Percentiles rank a stretch among this genome's conserved stretches.
These are phyloP conservation scores for Hypoxylon intermedium DNA, from an alignment of 495 filamentous ascomycete species.

Conservation along the genomic window DNA sequence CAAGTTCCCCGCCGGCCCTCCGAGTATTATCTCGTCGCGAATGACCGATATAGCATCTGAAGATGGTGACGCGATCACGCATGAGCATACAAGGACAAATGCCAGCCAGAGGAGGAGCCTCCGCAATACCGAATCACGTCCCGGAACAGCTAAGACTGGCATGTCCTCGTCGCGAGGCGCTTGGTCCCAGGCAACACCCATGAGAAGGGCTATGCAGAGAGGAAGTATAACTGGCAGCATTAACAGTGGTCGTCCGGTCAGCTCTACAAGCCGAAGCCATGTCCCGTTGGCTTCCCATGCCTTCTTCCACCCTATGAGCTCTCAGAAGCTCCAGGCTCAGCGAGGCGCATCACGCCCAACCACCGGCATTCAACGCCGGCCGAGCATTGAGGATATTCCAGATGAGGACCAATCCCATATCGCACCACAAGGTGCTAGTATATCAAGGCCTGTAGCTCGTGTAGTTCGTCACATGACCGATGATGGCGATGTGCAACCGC, in stretches of 20 bases:
- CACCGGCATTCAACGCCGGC: slow-evolving; percentile 47
- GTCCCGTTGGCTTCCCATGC: slow-evolving; percentile 88
- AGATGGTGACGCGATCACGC: slow-evolving; percentile 52
- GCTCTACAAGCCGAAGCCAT: slow-evolving; percentile 78
- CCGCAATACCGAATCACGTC: slow-evolving; percentile 57
- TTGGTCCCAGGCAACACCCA: slow-evolving; percentile 57
- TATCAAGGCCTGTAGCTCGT: slow-evolving; percentile 53
- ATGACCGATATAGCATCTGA: slow-evolving; percentile 79
- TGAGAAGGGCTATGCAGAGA: slow-evolving; percentile 54
- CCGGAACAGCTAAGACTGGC: slow-evolving; percentile 56
- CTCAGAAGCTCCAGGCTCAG: slow-evolving; percentile 91
- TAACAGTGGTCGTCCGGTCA: slow-evolving; percentile 62
- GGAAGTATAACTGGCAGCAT: slow-evolving; percentile 51
- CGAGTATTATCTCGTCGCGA: slow-evolving; percentile 80
- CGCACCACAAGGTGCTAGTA: slow-evolving; percentile 56
- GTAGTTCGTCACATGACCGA: slow-evolving; percentile 47
- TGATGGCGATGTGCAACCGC: slow-evolving; percentile 62
- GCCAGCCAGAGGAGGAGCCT: slow-evolving; percentile 47
- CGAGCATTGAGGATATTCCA: slow-evolving; percentile 48
- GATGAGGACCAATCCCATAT: slow-evolving; percentile 43
- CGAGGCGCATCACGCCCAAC: slow-evolving; percentile 62
- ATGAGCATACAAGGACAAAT: slow-evolving; percentile 40
- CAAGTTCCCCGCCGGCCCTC: slow-evolving; percentile 54
- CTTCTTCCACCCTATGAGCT: slow-evolving; percentile 97
- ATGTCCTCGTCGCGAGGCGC: slow-evolving; percentile 58